A percentile compares a stretch with the other conserved stretches of the same genome.
Conservation (phyloP, 2,329 filamentous ascomycete genomes). For the Verticillium isaacii region DNA sequence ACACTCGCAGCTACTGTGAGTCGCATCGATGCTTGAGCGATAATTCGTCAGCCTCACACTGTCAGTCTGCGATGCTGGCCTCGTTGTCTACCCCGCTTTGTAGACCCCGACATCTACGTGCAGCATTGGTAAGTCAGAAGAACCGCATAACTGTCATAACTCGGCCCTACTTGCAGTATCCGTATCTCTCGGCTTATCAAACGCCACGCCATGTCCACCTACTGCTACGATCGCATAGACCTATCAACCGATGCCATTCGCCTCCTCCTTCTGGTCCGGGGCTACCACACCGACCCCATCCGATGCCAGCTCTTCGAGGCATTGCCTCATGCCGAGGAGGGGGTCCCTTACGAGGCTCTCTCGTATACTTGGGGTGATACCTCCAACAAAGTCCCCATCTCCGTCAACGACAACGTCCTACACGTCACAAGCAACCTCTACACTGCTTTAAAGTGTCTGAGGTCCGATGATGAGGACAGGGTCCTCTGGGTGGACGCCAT, state of each 20-base stretch:
- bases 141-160: too few species aligned
- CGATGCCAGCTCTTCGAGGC: conserved; percentile 13
- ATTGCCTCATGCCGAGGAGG: conserved; percentile 1
- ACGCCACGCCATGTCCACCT: not conserved
- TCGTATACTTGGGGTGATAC: conserved; percentile 14
- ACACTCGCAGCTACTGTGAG: too few species aligned
- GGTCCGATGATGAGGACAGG: not conserved
- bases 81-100: too few species aligned
- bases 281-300: not conserved
- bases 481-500: conserved; percentile 14
- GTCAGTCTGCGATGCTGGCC: too few species aligned
- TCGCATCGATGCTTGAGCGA: too few species aligned
- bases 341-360: conserved; percentile 12
- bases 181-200: too few species aligned
- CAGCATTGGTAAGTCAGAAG: too few species aligned
- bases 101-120: too few species aligned
- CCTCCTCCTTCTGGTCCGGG: not conserved
- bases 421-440: not conserved
- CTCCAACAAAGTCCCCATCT: not conserved
- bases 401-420: not conserved
- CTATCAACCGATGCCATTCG: not conserved
- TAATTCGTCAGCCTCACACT: too few species aligned
- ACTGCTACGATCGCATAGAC: not conserved
- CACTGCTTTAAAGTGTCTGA: not conserved
- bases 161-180: too few species aligned